These are phyloP conservation scores for Moelleriella libera DNA, from an alignment of 2,329 filamentous ascomycete species.

Conservation along the genomic window DNA sequence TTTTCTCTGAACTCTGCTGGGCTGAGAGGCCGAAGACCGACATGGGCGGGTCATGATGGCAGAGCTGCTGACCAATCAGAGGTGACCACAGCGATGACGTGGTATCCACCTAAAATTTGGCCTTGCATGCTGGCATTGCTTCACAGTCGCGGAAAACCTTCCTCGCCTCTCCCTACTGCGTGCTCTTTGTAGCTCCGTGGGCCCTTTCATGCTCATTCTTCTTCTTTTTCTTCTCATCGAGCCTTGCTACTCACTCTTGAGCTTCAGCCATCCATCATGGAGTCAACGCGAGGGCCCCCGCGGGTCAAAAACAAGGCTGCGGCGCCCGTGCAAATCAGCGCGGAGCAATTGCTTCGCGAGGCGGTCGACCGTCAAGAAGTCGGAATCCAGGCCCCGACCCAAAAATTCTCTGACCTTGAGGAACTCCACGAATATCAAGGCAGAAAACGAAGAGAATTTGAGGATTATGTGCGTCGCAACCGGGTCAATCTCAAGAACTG, in stretches of 20 bases:
- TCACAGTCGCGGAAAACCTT: too few relatives aligned
- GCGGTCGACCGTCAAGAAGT: conserved; percentile 93
- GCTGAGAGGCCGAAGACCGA: conserved; percentile 14
- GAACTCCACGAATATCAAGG: conserved; percentile 97
- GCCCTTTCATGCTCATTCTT: too few relatives aligned
- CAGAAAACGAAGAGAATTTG: conserved; percentile 89
- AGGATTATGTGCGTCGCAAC: conserved; percentile 94
- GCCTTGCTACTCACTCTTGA: too few relatives aligned
- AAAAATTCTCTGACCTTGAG: conserved; percentile 91
- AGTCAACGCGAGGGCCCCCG: conserved; percentile 78
- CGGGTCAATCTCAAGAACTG: conserved; percentile 96
- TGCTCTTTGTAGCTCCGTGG: too few relatives aligned
- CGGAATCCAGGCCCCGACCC: conserved; percentile 75
- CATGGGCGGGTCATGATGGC: conserved; percentile 7
- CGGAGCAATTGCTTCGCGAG: conserved; percentile 92
- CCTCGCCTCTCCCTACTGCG: too few relatives aligned
- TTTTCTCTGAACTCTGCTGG: too few relatives aligned
- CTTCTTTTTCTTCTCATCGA: too few relatives aligned
- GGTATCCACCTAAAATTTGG: conserved; percentile 1
- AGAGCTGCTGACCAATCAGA: background rate
- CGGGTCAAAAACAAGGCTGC: conserved; percentile 98
- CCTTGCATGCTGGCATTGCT: conserved; percentile 7
- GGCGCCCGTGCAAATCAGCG: conserved; percentile 81
- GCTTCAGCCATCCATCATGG: conserved; percentile 55
- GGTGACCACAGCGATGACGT: background rate